A percentile compares a stretch with the other conserved stretches of the same genome.
phyloP scores from a whole-genome alignment of 257 asterid genomes.

The Solanum raphanifolium region DNA sequence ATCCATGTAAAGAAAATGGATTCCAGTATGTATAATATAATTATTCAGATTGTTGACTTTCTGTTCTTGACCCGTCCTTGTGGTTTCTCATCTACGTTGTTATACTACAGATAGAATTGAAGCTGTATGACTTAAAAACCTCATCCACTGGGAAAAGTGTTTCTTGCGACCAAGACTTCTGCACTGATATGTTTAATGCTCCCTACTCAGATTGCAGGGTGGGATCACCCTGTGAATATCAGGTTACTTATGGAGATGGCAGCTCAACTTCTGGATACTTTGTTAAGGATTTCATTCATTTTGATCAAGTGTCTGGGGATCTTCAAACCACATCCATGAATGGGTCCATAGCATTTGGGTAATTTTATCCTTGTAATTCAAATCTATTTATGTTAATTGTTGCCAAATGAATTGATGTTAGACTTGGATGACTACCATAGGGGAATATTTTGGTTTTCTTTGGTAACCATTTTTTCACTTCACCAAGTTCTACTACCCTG shows the following conservation, averaged over 20 bases:
- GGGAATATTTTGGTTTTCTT: background rate
- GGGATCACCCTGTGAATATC: slow-evolving; percentile 71
- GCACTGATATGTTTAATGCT: slow-evolving; percentile 38
- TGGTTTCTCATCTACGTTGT: slow-evolving; percentile 6
- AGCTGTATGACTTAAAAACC: slow-evolving; percentile 57
- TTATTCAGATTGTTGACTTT: background rate
- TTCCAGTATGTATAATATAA: background rate
- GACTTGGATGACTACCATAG: background rate
- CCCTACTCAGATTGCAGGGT: slow-evolving; percentile 53
- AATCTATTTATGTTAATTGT: background rate
- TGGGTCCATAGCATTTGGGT: slow-evolving; percentile 93
- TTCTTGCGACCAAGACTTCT: slow-evolving; percentile 72
- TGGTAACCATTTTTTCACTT: background rate
- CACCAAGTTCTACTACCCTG: background rate
- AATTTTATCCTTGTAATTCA: slow-evolving; percentile 14
- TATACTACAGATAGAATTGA: slow-evolving; percentile 54
- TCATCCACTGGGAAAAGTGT: slow-evolving; percentile 62
- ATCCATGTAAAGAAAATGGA: background rate
- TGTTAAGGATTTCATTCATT: slow-evolving; percentile 52
- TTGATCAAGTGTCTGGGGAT: slow-evolving; percentile 78
- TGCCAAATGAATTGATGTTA: background rate
- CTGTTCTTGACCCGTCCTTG: slow-evolving; percentile 2
- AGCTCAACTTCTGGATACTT: slow-evolving; percentile 82
- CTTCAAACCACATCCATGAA: slow-evolving; percentile 60
- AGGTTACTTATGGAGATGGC: slow-evolving; percentile 86